Conservation (phyloP, 441 rosid genomes). For the Adansonia gregorii region DNA sequence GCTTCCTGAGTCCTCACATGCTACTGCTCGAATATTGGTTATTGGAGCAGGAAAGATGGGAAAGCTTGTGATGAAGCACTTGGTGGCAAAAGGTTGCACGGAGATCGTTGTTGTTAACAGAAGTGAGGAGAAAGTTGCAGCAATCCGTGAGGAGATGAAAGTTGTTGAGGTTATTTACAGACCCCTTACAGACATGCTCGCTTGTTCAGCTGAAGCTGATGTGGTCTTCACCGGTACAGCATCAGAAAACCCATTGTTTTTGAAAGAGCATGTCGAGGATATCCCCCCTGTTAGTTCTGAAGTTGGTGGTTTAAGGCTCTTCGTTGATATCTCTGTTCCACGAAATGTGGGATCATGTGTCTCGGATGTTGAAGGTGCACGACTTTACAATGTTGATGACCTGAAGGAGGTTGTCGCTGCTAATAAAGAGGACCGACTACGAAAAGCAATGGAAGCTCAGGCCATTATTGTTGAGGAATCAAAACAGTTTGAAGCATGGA, state of each 20-base stretch:
- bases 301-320: conserved; percentile 66
- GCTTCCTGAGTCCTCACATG: conserved; percentile 62
- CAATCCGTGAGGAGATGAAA: conserved; percentile 68
- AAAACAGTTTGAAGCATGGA: conserved; percentile 87
- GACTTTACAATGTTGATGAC: conserved; percentile 90
- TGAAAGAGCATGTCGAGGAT: conserved; percentile 63
- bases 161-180: conserved; percentile 69
- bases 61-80: conserved; percentile 91
- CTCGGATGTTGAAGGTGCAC: conserved; percentile 50
- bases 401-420: conserved; percentile 98
- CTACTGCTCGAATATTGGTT: conserved; percentile 74
- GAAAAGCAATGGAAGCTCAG: conserved; percentile 93
- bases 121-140: conserved; percentile 73
- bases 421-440: conserved; percentile 84
- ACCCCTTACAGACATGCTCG: conserved; percentile 65
- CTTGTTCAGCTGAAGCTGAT: conserved; percentile 79
- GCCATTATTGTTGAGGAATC: conserved; percentile 77
- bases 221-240: conserved; percentile 96
- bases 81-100: conserved; percentile 90
- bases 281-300: conserved; percentile 60
- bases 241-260: conserved; percentile 71
- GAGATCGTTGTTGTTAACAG: conserved; percentile 85
- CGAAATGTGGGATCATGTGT: conserved; percentile 89
- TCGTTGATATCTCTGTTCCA: conserved; percentile 91
- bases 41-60: conserved; percentile 99